Conservation (phyloP, 169 alveolate genomes). For the Perkinsus olseni region DNA sequence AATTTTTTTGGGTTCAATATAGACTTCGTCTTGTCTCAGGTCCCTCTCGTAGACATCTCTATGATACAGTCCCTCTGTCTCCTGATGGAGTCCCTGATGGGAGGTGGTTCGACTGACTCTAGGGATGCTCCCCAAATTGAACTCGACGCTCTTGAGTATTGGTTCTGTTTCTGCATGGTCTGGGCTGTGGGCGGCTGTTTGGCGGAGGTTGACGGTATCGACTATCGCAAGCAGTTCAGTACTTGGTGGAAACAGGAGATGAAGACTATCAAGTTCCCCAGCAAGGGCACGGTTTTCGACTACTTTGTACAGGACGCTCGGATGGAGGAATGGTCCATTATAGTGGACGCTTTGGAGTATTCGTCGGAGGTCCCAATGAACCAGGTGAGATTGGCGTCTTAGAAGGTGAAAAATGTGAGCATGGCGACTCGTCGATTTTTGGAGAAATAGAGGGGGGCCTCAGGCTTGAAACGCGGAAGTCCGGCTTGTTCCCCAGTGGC, state of each 20-base stretch:
- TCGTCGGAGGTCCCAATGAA: background rate
- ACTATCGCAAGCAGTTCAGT: conserved; percentile 78
- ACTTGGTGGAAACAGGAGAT: conserved; percentile 88
- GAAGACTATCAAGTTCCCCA: conserved; percentile 88
- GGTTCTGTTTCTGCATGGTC: conserved; percentile 80
- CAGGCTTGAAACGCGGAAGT: too few species aligned
- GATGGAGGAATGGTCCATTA: conserved; percentile 31
- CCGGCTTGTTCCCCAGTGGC: too few species aligned
- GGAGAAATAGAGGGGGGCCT: background rate
- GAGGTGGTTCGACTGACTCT: background rate
- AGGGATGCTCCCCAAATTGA: conserved; percentile 30
- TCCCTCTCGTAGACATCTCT: conserved; percentile 14
- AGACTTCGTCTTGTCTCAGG: too few species aligned
- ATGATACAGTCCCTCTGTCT: conserved; percentile 29
- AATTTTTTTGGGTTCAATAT: too few species aligned
- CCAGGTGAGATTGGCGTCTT: background rate
- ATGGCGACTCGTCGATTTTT: background rate
- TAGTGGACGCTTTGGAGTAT: conserved; percentile 33
- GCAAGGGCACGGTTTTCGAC: conserved; percentile 90
- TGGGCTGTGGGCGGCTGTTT: conserved; percentile 89
- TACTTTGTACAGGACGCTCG: conserved; percentile 61
- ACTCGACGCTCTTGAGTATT: conserved; percentile 76
- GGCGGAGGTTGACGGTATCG: conserved; percentile 87
- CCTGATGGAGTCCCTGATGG: background rate
- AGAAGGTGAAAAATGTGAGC: background rate